Percentiles rank a stretch among this genome's conserved stretches.
phyloP scores from a whole-genome alignment of 352 stramenopile species.

The Phytophthora vignae region DNA sequence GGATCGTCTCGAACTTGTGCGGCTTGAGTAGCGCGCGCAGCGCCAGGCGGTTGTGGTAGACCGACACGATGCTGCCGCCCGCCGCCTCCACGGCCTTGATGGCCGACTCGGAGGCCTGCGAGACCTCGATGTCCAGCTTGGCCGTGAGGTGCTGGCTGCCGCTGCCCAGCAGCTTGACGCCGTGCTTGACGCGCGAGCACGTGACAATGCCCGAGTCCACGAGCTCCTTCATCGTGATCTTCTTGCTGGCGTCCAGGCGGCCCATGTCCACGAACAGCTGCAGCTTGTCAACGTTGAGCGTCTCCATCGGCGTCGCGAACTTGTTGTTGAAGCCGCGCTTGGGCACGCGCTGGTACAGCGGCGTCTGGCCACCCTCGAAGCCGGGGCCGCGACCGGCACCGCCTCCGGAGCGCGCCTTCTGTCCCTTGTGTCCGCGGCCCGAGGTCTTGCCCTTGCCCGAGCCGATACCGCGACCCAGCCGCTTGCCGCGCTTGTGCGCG shows the following conservation, averaged over 20 bases:
- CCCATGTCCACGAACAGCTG: slow-evolving; percentile 98
- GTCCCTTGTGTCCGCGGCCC: slow-evolving; percentile 97
- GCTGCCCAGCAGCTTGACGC: slow-evolving; percentile 95
- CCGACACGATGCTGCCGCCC: slow-evolving; percentile 95
- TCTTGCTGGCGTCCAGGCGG: slow-evolving; percentile 90
- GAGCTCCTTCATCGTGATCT: slow-evolving; percentile 95
- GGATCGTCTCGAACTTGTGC: slow-evolving; percentile 96
- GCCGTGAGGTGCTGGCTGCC: slow-evolving; percentile 88
- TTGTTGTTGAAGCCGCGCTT: slow-evolving; percentile 99
- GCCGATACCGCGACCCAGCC: slow-evolving; percentile 92
- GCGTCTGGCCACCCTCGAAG: slow-evolving; percentile 99
- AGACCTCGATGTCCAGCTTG: slow-evolving; percentile 96
- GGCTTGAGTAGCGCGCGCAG: slow-evolving; percentile 95
- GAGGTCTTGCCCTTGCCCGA: slow-evolving; percentile 96
- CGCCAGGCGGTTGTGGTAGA: slow-evolving; percentile 98
- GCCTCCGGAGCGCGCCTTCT: slow-evolving; percentile 94
- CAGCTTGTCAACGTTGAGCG: slow-evolving; percentile 94
- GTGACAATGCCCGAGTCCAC: slow-evolving; percentile 91
- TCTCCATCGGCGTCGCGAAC: slow-evolving; percentile 92
- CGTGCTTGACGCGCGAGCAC: slow-evolving; percentile 93
- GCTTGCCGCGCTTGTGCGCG: slow-evolving; percentile 90
- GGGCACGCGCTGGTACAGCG: slow-evolving; percentile 96
- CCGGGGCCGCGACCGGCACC: slow-evolving; percentile 82
- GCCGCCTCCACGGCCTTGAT: slow-evolving; percentile 95
- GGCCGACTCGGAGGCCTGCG: slow-evolving; percentile 83